These are phyloP conservation scores for Stagonosporopsis cucurbitacearum DNA, from an alignment of 2,329 filamentous ascomycete genomes.

Conservation along the genomic window DNA sequence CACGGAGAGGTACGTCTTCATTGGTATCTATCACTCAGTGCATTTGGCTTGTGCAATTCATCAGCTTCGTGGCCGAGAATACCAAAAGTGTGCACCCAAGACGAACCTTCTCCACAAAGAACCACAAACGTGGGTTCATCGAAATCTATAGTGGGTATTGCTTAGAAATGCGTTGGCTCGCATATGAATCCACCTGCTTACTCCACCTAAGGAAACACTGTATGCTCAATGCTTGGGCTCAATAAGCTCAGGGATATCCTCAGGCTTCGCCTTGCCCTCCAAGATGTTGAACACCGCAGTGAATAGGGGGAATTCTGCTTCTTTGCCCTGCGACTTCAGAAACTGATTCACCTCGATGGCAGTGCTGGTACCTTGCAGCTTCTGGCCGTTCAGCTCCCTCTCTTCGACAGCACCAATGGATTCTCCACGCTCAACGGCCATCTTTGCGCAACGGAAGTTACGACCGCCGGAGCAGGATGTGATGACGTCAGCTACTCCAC, in stretches of 20 bases:
- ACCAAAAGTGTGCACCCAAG: background rate
- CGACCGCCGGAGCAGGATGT: constrained; percentile 90
- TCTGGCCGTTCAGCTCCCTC: constrained; percentile 92
- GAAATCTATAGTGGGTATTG: constrained; percentile 21
- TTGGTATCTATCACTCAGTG: too few relatives aligned
- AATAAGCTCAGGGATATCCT: constrained; percentile 76
- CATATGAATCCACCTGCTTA: background rate
- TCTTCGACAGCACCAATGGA: constrained; percentile 87
- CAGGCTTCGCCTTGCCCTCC: constrained; percentile 74
- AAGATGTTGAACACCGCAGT: constrained; percentile 86
- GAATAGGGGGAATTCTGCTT: constrained; percentile 88
- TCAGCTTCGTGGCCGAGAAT: background rate
- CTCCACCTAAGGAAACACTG: background rate
- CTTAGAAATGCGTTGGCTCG: constrained; percentile 9
- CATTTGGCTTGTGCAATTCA: background rate
- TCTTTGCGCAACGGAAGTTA: constrained; percentile 93
- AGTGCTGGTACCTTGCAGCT: constrained; percentile 91
- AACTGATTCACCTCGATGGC: constrained; percentile 91
- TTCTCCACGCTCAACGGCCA: constrained; percentile 79
- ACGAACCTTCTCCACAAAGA: background rate
- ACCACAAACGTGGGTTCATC: constrained; percentile 2
- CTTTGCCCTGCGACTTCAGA: constrained; percentile 76
- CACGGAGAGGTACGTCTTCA: too few relatives aligned
- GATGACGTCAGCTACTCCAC: constrained; percentile 93
- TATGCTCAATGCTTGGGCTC: constrained; percentile 43